Conservation (phyloP, 1,284 basidiomycete species). For the Stygiomarasmius scandens region DNA sequence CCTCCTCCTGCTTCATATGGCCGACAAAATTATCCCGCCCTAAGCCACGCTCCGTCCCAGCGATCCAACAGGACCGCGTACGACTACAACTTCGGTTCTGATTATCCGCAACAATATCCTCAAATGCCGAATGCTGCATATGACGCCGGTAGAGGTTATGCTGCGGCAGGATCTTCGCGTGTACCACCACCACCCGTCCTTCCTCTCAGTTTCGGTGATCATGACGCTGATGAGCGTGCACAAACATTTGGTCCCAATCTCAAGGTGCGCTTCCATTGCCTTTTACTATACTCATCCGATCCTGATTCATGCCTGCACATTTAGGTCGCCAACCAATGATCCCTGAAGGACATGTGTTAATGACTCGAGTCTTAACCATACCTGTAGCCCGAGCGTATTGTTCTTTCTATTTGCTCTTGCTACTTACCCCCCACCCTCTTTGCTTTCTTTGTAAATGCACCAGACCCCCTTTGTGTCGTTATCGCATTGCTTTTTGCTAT, state of each 20-base stretch:
- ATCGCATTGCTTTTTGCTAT: background rate
- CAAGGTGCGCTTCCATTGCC: background rate
- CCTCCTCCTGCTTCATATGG: background rate
- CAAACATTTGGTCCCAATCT: background rate
- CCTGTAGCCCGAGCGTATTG: background rate
- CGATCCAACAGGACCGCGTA: slow-evolving; percentile 6
- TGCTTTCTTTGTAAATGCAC: background rate
- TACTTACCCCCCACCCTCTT: background rate
- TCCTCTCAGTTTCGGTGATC: background rate
- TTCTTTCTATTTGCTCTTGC: background rate
- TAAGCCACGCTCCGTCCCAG: slow-evolving; percentile 6
- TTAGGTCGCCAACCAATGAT: background rate
- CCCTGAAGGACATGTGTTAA: background rate
- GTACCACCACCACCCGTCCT: background rate
- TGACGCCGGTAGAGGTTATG: background rate
- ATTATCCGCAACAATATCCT: background rate
- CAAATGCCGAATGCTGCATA: background rate
- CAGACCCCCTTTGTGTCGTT: background rate
- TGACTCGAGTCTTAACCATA: background rate
- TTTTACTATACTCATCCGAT: too few species aligned
- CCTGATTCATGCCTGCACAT: background rate
- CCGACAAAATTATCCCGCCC: background rate
- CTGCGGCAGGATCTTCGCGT: background rate
- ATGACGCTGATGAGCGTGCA: background rate
- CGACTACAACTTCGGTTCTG: slow-evolving; percentile 2